Percentiles rank a stretch among this genome's conserved stretches.
Conservation (phyloP, 768 basidiomycete genomes). For the Termitomyces sp. region DNA sequence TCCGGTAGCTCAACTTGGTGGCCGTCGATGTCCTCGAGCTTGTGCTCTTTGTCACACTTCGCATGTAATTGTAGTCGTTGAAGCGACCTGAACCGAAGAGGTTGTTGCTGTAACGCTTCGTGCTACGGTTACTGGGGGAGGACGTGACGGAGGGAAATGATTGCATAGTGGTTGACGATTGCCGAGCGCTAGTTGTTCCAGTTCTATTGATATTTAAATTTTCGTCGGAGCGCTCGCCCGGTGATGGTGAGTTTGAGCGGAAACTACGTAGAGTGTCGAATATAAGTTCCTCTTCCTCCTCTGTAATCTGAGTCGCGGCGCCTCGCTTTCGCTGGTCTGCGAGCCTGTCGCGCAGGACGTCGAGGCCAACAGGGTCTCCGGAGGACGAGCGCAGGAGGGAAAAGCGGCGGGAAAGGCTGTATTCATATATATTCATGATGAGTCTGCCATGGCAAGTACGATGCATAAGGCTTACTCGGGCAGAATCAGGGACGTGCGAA, state of each 20-base stretch:
- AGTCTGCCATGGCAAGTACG: background rate
- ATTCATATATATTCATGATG: slow-evolving; percentile 8
- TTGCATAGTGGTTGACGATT: slow-evolving; percentile 29
- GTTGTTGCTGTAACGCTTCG: slow-evolving; percentile 82
- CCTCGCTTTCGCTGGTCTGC: slow-evolving; percentile 77
- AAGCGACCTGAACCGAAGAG: slow-evolving; percentile 80
- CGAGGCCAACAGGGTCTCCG: slow-evolving; percentile 62
- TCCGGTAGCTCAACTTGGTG: slow-evolving; percentile 38
- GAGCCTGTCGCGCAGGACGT: slow-evolving; percentile 61
- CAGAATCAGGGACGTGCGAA: slow-evolving; percentile 83
- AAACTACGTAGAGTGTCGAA: slow-evolving; percentile 63
- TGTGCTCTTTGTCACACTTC: slow-evolving; percentile 43
- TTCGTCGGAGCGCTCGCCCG: slow-evolving; percentile 32
- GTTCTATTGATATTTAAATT: slow-evolving; percentile 19
- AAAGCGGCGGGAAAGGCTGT: slow-evolving; percentile 78
- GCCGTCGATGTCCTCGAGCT: slow-evolving; percentile 44
- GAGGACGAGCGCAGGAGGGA: slow-evolving; percentile 69
- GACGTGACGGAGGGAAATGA: slow-evolving; percentile 36
- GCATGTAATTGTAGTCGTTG: slow-evolving; percentile 70
- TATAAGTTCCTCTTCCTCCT: slow-evolving; percentile 85
- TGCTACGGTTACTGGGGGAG: slow-evolving; percentile 46
- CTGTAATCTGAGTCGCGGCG: slow-evolving; percentile 62
- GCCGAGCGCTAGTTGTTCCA: slow-evolving; percentile 27
- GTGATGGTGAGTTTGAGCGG: slow-evolving; percentile 28
- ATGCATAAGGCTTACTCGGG: slow-evolving; percentile 59